These are phyloP conservation scores for Fusarium sp. DNA, from an alignment of 2,329 filamentous ascomycete genomes.

Conservation along the genomic window DNA sequence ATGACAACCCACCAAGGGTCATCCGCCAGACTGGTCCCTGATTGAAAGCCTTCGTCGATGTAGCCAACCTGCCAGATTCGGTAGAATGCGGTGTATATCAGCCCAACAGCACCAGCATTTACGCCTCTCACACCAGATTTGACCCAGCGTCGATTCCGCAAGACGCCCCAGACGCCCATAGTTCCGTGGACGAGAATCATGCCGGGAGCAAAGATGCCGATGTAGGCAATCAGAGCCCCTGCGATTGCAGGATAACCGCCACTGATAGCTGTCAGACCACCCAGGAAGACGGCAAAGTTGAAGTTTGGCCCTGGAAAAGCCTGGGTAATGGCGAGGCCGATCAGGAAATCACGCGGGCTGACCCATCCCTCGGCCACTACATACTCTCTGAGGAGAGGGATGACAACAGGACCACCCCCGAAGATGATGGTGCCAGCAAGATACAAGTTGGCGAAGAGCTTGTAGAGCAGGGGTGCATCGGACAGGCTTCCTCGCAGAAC, in stretches of 20 bases:
- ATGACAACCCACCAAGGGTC: conserved; percentile 73
- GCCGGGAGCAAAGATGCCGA: conserved; percentile 64
- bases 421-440: conserved; percentile 76
- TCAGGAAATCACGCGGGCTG: conserved; percentile 73
- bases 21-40: conserved; percentile 61
- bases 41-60: conserved; percentile 57
- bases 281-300: conserved; percentile 67
- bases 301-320: conserved; percentile 65
- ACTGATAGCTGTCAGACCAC: conserved; percentile 57
- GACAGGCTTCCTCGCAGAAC: conserved; percentile 56
- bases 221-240: conserved; percentile 61
- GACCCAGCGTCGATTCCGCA: conserved; percentile 58
- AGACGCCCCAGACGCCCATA: conserved; percentile 63
- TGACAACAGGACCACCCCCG: conserved; percentile 71
- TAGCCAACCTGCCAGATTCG: conserved; percentile 70
- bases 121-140: conserved; percentile 62
- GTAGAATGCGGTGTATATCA: conserved; percentile 72
- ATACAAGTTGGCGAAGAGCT: conserved; percentile 76
- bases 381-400: conserved; percentile 68
- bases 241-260: conserved; percentile 49
- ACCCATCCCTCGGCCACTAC: conserved; percentile 77
- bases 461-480: conserved; percentile 58
- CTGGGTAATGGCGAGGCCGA: conserved; percentile 76
- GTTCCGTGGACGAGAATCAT: conserved; percentile 59
- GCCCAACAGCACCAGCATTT: conserved; percentile 67